Conservation (phyloP, 768 basidiomycete genomes). For the Amyloporia xantha region DNA sequence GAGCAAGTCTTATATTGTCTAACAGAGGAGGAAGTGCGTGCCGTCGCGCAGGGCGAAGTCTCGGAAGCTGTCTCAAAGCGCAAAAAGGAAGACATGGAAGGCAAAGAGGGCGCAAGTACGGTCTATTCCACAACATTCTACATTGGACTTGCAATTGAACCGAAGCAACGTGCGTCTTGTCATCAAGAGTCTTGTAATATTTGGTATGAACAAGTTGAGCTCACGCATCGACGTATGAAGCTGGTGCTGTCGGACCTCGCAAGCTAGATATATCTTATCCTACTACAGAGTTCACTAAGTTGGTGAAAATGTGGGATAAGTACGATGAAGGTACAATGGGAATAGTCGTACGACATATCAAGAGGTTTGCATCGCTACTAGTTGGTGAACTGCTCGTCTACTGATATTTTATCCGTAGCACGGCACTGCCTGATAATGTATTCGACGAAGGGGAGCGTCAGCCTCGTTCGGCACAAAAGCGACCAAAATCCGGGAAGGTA, state of each 20-base stretch:
- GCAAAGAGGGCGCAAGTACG: constrained; percentile 66
- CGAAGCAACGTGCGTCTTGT: constrained; percentile 75
- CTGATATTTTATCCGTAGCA: constrained; percentile 34
- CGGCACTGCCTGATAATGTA: constrained; percentile 73
- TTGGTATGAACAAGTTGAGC: background rate
- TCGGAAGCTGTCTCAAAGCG: constrained; percentile 65
- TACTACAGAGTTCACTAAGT: constrained; percentile 89
- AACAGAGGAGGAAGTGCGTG: constrained; percentile 79
- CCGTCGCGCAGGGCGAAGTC: constrained; percentile 84
- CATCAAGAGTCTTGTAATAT: no score
- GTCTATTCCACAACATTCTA: constrained; percentile 98
- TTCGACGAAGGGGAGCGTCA: constrained; percentile 80
- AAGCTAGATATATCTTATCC: constrained; percentile 96
- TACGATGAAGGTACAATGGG: constrained; percentile 92
- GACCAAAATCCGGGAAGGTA: constrained; percentile 59
- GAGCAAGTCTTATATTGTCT: constrained; percentile 82
- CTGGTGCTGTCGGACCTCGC: constrained; percentile 69
- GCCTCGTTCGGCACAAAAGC: constrained; percentile 62
- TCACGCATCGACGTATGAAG: constrained; percentile 33
- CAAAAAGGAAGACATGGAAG: constrained; percentile 72
- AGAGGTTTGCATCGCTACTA: constrained; percentile 44
- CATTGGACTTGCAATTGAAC: constrained; percentile 88
- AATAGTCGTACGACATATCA: constrained; percentile 89
- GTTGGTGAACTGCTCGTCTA: background rate
- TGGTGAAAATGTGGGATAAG: constrained; percentile 93